Percentiles rank a stretch among this genome's conserved stretches.
Conservation (phyloP, 352 stramenopile genomes). For the Thalassiosira oceanica region DNA sequence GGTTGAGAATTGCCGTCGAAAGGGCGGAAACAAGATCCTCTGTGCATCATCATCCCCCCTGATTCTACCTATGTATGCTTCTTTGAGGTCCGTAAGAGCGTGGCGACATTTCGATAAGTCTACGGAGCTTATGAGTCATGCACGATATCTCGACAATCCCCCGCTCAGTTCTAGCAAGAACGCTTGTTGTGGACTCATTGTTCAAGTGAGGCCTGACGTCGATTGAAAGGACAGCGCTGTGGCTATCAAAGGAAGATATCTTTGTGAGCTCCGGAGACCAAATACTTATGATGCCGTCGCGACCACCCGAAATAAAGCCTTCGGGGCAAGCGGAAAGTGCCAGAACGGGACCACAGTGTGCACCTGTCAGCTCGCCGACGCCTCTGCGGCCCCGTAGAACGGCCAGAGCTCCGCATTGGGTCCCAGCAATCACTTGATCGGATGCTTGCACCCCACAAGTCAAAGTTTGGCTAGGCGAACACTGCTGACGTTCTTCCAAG, state of each 20-base stretch:
- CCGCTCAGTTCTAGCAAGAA: conserved; percentile 84
- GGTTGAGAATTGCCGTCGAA: no score
- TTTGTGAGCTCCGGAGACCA: conserved; percentile 59
- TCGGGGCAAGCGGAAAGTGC: conserved; percentile 39
- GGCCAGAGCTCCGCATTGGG: conserved; percentile 53
- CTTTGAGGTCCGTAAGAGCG: no score
- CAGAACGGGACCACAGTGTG: conserved; percentile 56
- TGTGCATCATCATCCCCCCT: no score
- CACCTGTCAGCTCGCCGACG: conserved; percentile 47
- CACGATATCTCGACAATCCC: conserved; percentile 86
- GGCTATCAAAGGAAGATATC: conserved; percentile 46
- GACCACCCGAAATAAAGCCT: conserved; percentile 51
- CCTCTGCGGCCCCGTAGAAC: conserved; percentile 54
- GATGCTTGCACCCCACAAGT: conserved; percentile 5
- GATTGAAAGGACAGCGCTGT: conserved; percentile 25
- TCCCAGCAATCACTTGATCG: conserved; percentile 14
- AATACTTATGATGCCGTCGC: conserved; percentile 64
- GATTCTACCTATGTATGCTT: no score
- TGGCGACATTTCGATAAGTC: no score
- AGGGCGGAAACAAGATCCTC: no score
- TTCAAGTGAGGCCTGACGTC: conserved; percentile 25
- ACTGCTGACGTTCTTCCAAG: conserved; percentile 8
- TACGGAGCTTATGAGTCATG: no score
- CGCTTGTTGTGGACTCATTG: conserved; percentile 36
- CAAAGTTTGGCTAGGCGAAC: conserved; percentile 29